Conservation (phyloP, 495 filamentous ascomycete genomes). For the Elasticomyces elasticus region DNA sequence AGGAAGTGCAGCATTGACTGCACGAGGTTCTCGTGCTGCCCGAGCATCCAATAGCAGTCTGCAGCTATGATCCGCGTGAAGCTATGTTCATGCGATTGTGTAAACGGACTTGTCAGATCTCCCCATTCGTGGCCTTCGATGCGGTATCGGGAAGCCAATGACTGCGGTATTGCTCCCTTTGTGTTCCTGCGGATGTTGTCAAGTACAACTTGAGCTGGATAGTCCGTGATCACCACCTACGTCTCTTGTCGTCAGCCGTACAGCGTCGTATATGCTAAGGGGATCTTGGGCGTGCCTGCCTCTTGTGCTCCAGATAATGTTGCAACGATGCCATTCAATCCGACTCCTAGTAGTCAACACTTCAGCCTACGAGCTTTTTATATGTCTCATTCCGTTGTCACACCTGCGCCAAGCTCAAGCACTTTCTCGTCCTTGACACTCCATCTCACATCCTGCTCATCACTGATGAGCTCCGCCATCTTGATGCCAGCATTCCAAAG, state of each 20-base stretch:
- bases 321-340: constrained; percentile 59
- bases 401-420: constrained; percentile 54
- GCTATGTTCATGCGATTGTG: constrained; percentile 35
- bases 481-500: constrained; percentile 76
- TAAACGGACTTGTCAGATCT: constrained; percentile 42
- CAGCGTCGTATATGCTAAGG: not conserved
- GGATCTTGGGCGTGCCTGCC: constrained; percentile 28
- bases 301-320: constrained; percentile 51
- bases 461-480: constrained; percentile 59
- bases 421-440: constrained; percentile 42
- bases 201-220: constrained; percentile 55
- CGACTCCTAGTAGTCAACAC: constrained; percentile 47
- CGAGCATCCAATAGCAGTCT: constrained; percentile 81
- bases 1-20: constrained; percentile 66
- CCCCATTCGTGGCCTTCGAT: constrained; percentile 72
- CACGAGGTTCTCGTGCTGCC: constrained; percentile 62
- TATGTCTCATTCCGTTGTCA: constrained; percentile 9
- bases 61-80: constrained; percentile 68
- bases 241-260: not conserved
- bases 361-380: not conserved
- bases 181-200: constrained; percentile 55
- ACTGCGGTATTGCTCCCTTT: constrained; percentile 38
- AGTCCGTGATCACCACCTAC: constrained; percentile 53
- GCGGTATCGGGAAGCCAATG: constrained; percentile 24
- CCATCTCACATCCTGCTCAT: constrained; percentile 35